Evolutionary conservation across 352 stramenopile genomes (phyloP).

Genomic region (Phytopythium sindhum): DNA sequence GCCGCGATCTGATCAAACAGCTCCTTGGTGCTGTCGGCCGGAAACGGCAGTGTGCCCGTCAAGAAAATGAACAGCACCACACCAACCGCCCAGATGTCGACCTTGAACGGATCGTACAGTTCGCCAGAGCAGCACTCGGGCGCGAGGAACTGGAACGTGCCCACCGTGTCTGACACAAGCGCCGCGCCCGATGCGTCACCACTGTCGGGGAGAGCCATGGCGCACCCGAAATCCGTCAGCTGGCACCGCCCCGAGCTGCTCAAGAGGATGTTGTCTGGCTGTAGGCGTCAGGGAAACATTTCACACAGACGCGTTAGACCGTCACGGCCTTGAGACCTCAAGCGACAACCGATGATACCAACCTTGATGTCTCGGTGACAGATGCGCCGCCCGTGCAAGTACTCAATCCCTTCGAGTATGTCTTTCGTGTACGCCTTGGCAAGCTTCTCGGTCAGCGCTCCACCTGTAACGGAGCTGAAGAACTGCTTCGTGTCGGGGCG

Average conservation of each 20-base stretch:
- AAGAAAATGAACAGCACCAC: constrained; percentile 86
- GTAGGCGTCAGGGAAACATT: constrained; percentile 2
- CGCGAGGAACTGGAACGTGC: constrained; percentile 89
- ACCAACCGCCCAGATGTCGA: constrained; percentile 85
- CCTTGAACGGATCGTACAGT: constrained; percentile 77
- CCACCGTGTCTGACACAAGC: constrained; percentile 74
- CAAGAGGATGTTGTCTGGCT: constrained; percentile 88
- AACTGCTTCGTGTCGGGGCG: constrained; percentile 65
- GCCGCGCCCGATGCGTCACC: not conserved
- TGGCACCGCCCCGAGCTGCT: constrained; percentile 77
- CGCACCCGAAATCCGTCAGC: constrained; percentile 88
- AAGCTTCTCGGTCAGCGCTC: constrained; percentile 54
- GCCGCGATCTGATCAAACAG: constrained; percentile 76
- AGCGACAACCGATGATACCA: not conserved
- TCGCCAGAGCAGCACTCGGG: constrained; percentile 87
- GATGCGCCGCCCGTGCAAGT: constrained; percentile 69
- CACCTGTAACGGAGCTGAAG: constrained; percentile 51
- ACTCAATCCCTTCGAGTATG: constrained; percentile 75
- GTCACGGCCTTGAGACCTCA: not conserved
- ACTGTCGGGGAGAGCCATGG: constrained; percentile 28
- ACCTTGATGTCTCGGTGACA: constrained; percentile 91
- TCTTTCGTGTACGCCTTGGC: constrained; percentile 65
- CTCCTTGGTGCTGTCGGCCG: constrained; percentile 61
- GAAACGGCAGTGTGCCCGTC: constrained; percentile 79
- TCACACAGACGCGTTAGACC: not conserved